Percentiles rank a stretch among this genome's conserved stretches.
Conservation (phyloP, 768 basidiomycete species). For the Boletus rubroflammeus region DNA sequence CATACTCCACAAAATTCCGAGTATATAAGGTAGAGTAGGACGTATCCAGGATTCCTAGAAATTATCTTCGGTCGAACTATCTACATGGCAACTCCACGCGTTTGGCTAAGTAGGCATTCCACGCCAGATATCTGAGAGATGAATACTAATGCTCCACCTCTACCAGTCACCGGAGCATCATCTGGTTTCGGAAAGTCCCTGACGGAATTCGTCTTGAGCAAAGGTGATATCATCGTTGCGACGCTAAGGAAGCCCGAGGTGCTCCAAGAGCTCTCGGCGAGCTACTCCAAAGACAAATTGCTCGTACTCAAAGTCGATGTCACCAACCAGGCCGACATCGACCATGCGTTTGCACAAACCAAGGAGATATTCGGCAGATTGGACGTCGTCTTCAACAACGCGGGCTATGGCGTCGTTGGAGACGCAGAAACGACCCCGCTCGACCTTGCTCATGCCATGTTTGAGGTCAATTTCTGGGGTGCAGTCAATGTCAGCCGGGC, state of each 20-base stretch:
- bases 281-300: conserved; percentile 7
- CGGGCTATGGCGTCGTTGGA: conserved; percentile 12
- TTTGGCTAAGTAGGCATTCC: background rate
- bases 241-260: conserved; percentile 38
- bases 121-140: background rate
- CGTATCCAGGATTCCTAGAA: background rate
- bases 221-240: conserved; percentile 40
- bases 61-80: background rate
- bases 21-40: background rate
- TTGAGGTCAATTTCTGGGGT: conserved; percentile 30
- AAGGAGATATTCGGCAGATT: conserved; percentile 10
- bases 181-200: conserved; percentile 38
- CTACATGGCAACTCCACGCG: background rate
- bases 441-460: conserved; percentile 17
- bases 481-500: conserved; percentile 26
- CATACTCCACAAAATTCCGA: background rate
- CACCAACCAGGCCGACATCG: conserved; percentile 8
- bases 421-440: conserved; percentile 24
- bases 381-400: conserved; percentile 24
- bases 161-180: conserved; percentile 39
- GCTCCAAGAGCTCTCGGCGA: conserved; percentile 4
- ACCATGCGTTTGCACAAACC: conserved; percentile 8
- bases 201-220: conserved; percentile 29
- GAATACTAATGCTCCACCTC: background rate
- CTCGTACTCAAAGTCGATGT: conserved; percentile 17